These are phyloP conservation scores for Anthoceros angustus DNA, from an alignment of 225 moss, liverwort and hornwort genomes.

Conservation along the genomic window DNA sequence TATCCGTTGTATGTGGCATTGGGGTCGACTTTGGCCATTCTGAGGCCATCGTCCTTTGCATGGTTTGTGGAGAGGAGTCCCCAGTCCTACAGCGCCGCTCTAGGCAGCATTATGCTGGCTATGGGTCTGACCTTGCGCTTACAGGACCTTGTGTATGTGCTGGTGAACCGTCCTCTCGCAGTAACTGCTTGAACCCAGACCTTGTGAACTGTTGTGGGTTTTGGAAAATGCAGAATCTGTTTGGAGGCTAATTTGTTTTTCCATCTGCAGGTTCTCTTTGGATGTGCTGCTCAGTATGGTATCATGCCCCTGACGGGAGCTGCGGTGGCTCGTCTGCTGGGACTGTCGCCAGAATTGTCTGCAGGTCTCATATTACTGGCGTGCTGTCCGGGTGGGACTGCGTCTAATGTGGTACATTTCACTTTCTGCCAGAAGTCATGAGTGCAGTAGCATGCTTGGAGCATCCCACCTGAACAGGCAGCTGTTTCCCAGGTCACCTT, in stretches of 20 bases:
- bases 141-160: conserved; percentile 31
- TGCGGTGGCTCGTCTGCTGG: conserved; percentile 24
- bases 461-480: background rate
- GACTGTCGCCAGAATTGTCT: conserved; percentile 39
- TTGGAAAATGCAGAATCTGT: conserved; percentile 1
- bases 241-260: background rate
- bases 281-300: conserved; percentile 42
- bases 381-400: conserved; percentile 51
- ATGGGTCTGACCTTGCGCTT: conserved; percentile 43
- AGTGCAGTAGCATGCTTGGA: background rate
- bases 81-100: conserved; percentile 32
- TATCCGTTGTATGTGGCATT: conserved; percentile 43
- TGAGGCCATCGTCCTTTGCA: conserved; percentile 38
- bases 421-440: background rate
- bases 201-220: background rate
- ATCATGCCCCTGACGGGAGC: conserved; percentile 46
- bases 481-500: conserved; percentile 32
- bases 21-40: conserved; percentile 35
- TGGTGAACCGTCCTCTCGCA: conserved; percentile 25
- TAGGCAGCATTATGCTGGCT: conserved; percentile 47
- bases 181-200: conserved; percentile 10
- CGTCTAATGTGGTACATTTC: conserved; percentile 41
- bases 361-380: conserved; percentile 44
- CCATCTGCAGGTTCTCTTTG: conserved; percentile 34
- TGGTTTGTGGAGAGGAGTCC: conserved; percentile 46